Evolutionary conservation across 352 stramenopile species (phyloP).

Genomic region (Pythium phragmitis): DNA sequence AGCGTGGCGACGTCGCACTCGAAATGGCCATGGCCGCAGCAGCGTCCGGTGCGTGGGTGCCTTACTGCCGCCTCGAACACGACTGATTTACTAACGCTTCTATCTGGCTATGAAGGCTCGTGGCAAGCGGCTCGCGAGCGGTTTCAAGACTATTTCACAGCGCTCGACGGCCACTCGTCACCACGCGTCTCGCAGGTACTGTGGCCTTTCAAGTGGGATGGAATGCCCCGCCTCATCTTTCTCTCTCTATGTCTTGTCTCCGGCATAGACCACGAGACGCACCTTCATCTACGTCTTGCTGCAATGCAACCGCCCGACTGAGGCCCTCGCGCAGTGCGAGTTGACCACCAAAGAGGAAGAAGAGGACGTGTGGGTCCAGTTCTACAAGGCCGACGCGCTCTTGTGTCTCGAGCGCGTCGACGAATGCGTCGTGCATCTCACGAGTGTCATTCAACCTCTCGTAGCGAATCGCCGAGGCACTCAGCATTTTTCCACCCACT

Average conservation of each 20-base stretch:
- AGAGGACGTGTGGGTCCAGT: slow-evolving; percentile 22
- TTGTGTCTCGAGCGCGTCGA: slow-evolving; percentile 72
- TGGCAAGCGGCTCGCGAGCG: slow-evolving; percentile 17
- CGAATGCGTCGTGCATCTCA: slow-evolving; percentile 51
- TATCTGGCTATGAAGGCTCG: slow-evolving; percentile 8
- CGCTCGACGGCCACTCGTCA: background rate
- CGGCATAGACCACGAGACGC: slow-evolving; percentile 10
- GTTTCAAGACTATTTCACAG: slow-evolving; percentile 22
- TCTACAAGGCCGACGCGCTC: slow-evolving; percentile 77
- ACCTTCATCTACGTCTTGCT: slow-evolving; percentile 63
- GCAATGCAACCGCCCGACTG: slow-evolving; percentile 47
- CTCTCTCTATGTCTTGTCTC: background rate
- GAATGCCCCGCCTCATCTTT: background rate
- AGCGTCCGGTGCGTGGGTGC: slow-evolving; percentile 11
- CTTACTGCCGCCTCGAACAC: no score
- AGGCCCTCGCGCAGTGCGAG: slow-evolving; percentile 50
- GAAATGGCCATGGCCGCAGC: slow-evolving; percentile 20
- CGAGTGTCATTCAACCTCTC: slow-evolving; percentile 31
- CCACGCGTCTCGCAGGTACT: background rate
- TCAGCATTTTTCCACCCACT: background rate
- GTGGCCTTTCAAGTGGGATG: background rate
- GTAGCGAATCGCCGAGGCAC: slow-evolving; percentile 12
- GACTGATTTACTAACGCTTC: background rate
- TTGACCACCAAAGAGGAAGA: background rate
- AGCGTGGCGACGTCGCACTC: slow-evolving; percentile 1